These are phyloP conservation scores for Dioscorea dumetorum DNA, from an alignment of 106 monocot species.

Conservation along the genomic window DNA sequence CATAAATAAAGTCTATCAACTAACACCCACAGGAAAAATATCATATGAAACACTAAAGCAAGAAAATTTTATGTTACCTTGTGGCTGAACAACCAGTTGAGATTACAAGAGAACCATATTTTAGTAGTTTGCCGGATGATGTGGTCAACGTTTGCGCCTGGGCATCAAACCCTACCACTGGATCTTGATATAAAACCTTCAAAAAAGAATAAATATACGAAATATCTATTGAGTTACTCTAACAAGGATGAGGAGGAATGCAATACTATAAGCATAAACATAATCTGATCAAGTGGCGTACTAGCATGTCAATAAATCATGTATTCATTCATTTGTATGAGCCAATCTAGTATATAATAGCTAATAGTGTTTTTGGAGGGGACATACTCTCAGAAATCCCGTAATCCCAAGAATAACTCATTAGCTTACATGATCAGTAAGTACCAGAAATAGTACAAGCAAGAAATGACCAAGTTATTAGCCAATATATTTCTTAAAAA, in stretches of 20 bases:
- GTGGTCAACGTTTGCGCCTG: conserved; percentile 50
- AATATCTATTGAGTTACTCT: not conserved
- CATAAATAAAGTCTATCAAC: too few species aligned
- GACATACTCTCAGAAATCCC: too few species aligned
- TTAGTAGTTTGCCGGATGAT: conserved; percentile 60
- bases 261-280: not conserved
- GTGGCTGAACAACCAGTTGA: conserved; percentile 60
- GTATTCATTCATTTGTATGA: not conserved
- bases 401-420: too few species aligned
- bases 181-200: conserved; percentile 78
- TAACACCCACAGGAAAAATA: too few species aligned
- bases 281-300: not conserved
- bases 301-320: not conserved
- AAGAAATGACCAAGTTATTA: too few species aligned
- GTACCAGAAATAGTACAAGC: too few species aligned
- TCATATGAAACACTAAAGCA: not conserved
- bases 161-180: conserved; percentile 53
- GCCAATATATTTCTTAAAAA: too few species aligned
- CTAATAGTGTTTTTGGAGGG: too few species aligned
- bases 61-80: conserved; percentile 37
- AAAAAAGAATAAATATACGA: conserved; percentile 8
- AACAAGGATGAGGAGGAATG: not conserved
- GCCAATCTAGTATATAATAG: not conserved
- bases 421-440: too few species aligned
- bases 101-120: conserved; percentile 80